phyloP scores from a whole-genome alignment of 208 protist species.

The Leishmania lainsoni region DNA sequence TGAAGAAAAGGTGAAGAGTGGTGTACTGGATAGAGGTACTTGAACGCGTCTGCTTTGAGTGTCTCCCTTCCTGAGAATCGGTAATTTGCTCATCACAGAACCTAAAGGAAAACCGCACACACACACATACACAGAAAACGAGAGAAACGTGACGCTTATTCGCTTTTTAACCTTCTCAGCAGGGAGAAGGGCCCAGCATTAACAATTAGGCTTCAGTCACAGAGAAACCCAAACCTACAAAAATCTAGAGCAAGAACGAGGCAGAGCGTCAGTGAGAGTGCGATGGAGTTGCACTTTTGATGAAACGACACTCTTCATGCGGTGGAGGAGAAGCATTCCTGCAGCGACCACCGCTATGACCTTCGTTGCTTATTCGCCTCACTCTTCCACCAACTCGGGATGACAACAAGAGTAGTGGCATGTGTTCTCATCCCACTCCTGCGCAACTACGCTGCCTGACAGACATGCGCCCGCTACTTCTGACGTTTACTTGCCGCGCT shows the following conservation, averaged over 20 bases:
- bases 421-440: background rate
- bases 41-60: background rate
- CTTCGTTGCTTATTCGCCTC: background rate
- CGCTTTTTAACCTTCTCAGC: background rate
- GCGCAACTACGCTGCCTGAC: background rate
- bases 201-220: background rate
- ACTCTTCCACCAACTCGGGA: background rate
- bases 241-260: background rate
- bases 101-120: too few relatives aligned
- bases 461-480: background rate
- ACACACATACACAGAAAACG: background rate
- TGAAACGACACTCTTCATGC: background rate
- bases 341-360: background rate
- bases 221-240: background rate
- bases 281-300: background rate
- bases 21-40: background rate
- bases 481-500: background rate
- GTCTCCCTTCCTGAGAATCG: background rate
- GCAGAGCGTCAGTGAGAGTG: background rate
- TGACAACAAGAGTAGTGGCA: background rate
- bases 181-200: background rate
- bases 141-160: background rate
- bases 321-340: background rate
- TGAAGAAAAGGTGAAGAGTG: background rate
- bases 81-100: background rate